Base-by-base conservation (phyloP, 75 land plant species). In the Adiantum capillusveneris region DNA sequence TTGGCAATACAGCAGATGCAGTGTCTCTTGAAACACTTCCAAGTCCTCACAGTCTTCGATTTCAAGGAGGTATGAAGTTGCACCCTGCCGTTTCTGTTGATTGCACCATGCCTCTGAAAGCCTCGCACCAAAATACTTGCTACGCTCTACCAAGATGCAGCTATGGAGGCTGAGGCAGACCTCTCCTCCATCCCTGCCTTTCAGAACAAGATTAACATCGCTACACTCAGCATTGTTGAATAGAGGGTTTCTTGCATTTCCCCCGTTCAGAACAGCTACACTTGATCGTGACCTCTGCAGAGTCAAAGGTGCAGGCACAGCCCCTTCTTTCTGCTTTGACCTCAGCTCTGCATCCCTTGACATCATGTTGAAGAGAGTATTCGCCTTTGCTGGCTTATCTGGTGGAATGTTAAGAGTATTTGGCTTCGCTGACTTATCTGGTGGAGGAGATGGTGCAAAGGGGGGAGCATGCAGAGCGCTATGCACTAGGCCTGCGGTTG, bases 1-100 rank as follows among this genome's bases (percentile, higher is more conserved):
- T 61, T 79, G 68, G 29, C 82, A 84, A 57, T 73, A 85, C 90
- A 90, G 82, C 13, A 90, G 78, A 66, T 81, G 86, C 53, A 90
- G 79, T 0, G 96, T 76, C 56, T 80, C 79, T 44, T 66, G 62
- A 62, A 78, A 86, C 25, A 69, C 69, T 16, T 60, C 82, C 57
- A 90, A 63, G 58, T 85, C 76, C 51, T 71, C 82, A 19, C 79
- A 72, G 9, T 81, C 84, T 12, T 64, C 64, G 17, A 88, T 78
- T 28, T 83, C 84, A 25, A 86, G 73, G 34, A 59, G n/a, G 25
- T 63, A 52, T 9, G 64, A 59, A 12, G 20, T 1, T 12, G 73
- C 28, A 5, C 37, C 37, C 37, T 9, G 3, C 37, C 9, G 37
- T 1, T 68, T 31, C 68, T 78, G 87, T 71, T 84, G 88, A 70